A percentile compares a stretch with the other conserved stretches of the same genome.
These are phyloP conservation scores for Veloporphyrellus conicus DNA, from an alignment of 1,284 basidiomycete species.

Conservation along the genomic window DNA sequence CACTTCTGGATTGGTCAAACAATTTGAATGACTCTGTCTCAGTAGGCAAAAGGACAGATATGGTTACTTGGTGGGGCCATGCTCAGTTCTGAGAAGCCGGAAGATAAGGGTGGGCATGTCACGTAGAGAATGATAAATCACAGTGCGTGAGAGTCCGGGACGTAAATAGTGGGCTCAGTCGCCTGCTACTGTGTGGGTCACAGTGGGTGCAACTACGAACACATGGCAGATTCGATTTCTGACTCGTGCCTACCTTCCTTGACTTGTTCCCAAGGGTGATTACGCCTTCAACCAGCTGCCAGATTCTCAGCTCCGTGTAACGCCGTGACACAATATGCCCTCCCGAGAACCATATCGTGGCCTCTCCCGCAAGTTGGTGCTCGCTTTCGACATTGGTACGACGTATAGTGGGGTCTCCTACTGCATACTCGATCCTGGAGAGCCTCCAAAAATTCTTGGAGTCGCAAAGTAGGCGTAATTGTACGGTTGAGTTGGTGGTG, in stretches of 20 bases:
- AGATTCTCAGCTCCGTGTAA: background rate
- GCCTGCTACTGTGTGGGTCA: slow-evolving; percentile 1
- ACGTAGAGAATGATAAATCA: no score
- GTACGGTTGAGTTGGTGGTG: background rate
- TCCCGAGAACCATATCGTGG: slow-evolving; percentile 31
- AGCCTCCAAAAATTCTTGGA: slow-evolving; percentile 41
- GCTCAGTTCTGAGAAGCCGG: no score
- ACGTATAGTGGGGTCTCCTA: slow-evolving; percentile 50
- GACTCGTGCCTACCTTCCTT: background rate
- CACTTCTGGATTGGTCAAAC: no score
- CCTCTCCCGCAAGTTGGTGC: slow-evolving; percentile 37
- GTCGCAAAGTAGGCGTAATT: slow-evolving; percentile 37
- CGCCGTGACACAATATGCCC: slow-evolving; percentile 19
- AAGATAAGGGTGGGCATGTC: no score
- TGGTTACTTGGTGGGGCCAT: no score
- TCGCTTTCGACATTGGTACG: slow-evolving; percentile 22
- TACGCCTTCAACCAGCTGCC: background rate
- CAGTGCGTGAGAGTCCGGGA: no score
- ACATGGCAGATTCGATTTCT: background rate
- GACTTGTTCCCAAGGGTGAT: background rate
- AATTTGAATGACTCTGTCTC: no score
- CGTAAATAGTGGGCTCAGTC: background rate
- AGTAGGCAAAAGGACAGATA: no score
- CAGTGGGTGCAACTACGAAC: background rate
- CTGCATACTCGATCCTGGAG: slow-evolving; percentile 42